These are phyloP conservation scores for Westerdykella sp. DNA, from an alignment of 2,329 filamentous ascomycete genomes.

Conservation along the genomic window DNA sequence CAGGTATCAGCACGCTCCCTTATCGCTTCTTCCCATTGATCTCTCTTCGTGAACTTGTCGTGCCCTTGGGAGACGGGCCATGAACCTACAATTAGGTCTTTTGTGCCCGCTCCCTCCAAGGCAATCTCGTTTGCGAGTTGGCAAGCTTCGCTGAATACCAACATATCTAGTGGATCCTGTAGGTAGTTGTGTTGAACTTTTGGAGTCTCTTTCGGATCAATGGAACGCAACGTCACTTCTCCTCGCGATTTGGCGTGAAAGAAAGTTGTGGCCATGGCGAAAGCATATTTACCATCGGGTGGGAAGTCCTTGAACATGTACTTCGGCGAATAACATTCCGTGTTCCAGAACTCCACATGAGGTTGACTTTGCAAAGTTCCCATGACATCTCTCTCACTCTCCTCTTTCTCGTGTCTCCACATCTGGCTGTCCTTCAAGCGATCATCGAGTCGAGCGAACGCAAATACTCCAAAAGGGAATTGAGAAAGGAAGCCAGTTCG, in stretches of 20 bases:
- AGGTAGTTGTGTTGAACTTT: constrained; percentile 53
- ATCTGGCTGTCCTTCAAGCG: constrained; percentile 49
- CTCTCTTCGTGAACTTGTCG: constrained; percentile 47
- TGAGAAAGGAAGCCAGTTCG: constrained; percentile 52
- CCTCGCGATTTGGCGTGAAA: constrained; percentile 51
- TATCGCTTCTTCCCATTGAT: constrained; percentile 43
- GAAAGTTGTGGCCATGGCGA: constrained; percentile 52
- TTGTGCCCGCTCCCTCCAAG: constrained; percentile 50
- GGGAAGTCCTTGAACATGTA: constrained; percentile 51
- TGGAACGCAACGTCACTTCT: constrained; percentile 45
- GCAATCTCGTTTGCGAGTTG: constrained; percentile 54
- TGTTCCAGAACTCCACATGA: constrained; percentile 55
- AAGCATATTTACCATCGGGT: constrained; percentile 47
- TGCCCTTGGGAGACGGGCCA: constrained; percentile 50
- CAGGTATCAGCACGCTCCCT: constrained; percentile 5
- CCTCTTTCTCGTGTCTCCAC: constrained; percentile 36
- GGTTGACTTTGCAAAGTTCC: constrained; percentile 50
- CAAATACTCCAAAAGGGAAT: constrained; percentile 56
- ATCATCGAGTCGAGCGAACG: constrained; percentile 54
- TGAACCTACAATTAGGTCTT: constrained; percentile 51
- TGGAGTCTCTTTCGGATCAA: constrained; percentile 46
- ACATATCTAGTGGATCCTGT: constrained; percentile 49
- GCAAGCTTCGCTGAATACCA: constrained; percentile 53
- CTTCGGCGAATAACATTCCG: constrained; percentile 54
- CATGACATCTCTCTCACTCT: constrained; percentile 36